A percentile compares a stretch with the other conserved stretches of the same genome.
Conservation (phyloP, 352 stramenopile genomes). For the Globisporangium spiculum region DNA sequence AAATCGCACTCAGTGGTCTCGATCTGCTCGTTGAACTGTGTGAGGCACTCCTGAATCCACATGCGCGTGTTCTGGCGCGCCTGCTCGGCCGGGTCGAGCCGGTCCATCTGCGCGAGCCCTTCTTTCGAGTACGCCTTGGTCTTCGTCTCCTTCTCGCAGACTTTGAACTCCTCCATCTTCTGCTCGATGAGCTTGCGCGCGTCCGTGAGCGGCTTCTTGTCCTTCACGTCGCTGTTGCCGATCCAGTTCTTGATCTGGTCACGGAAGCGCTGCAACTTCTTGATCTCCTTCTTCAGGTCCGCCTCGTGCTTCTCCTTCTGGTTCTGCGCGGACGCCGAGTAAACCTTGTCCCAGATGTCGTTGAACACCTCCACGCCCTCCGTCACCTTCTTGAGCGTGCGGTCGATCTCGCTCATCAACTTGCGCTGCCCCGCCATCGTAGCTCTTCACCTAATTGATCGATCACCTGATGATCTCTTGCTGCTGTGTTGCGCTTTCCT, state of each 20-base stretch:
- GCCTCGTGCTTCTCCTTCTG: constrained; percentile 99
- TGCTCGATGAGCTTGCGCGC: constrained; percentile 94
- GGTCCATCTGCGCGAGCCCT: constrained; percentile 92
- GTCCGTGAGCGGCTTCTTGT: constrained; percentile 92
- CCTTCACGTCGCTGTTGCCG: constrained; percentile 96
- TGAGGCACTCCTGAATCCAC: constrained; percentile 84
- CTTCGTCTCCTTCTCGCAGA: constrained; percentile 99
- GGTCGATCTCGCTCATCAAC: constrained; percentile 96
- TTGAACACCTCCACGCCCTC: constrained; percentile 99
- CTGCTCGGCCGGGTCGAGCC: constrained; percentile 89
- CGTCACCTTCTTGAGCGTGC: constrained; percentile 99
- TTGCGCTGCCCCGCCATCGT: constrained; percentile 83
- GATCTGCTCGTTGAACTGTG: constrained; percentile 89
- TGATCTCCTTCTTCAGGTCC: constrained; percentile 99
- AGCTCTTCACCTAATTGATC: background rate
- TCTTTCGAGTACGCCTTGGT: constrained; percentile 99
- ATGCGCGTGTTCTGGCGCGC: constrained; percentile 73
- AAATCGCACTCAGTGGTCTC: constrained; percentile 81
- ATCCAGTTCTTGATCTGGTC: constrained; percentile 99
- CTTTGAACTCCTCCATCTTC: constrained; percentile 99
- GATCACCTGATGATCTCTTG: background rate
- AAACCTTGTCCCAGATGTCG: constrained; percentile 99
- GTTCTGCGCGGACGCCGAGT: constrained; percentile 94
- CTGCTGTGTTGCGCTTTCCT: constrained; percentile 2
- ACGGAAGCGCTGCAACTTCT: constrained; percentile 98